Percentiles rank a stretch among this genome's conserved stretches.
These are phyloP conservation scores for Oryza glumipatula DNA, from an alignment of 176 grass and related monocot genomes.

Conservation along the genomic window DNA sequence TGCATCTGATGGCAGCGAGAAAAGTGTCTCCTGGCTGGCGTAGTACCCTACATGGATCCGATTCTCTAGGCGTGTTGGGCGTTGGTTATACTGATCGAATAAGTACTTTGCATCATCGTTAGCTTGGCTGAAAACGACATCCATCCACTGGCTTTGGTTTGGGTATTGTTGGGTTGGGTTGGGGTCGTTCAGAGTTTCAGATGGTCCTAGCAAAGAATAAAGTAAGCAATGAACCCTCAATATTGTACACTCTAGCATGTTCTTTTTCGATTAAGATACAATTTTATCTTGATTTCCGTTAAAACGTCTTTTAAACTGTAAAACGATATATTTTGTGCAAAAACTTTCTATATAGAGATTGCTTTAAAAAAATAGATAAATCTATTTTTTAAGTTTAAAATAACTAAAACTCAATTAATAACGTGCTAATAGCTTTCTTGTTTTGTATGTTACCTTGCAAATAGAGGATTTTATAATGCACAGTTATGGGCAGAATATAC, in stretches of 20 bases:
- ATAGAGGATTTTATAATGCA: neutral
- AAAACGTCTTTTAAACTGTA: no score
- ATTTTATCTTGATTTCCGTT: no score
- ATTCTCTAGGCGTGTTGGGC: constrained; percentile 1
- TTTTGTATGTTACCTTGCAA: neutral
- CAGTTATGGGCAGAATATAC: constrained; percentile 7
- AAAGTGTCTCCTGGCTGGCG: neutral
- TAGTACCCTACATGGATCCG: constrained; percentile 28
- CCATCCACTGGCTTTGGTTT: neutral
- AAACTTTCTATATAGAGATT: no score
- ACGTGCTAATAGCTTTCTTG: no score
- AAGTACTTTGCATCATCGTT: neutral
- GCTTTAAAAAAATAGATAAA: no score
- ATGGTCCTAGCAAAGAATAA: neutral
- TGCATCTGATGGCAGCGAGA: constrained; percentile 1
- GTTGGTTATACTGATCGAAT: neutral
- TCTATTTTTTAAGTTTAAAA: no score
- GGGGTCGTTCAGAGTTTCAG: no score
- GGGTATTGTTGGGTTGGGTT: neutral
- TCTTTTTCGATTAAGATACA: no score
- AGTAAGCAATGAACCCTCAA: neutral
- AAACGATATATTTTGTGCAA: no score
- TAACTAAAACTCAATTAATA: no score
- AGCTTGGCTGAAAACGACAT: neutral
- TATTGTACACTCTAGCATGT: no score